Percentiles rank a stretch among this genome's conserved stretches.
phyloP scores from a whole-genome alignment of 495 filamentous ascomycete genomes.

The Cladorrhinum samala region DNA sequence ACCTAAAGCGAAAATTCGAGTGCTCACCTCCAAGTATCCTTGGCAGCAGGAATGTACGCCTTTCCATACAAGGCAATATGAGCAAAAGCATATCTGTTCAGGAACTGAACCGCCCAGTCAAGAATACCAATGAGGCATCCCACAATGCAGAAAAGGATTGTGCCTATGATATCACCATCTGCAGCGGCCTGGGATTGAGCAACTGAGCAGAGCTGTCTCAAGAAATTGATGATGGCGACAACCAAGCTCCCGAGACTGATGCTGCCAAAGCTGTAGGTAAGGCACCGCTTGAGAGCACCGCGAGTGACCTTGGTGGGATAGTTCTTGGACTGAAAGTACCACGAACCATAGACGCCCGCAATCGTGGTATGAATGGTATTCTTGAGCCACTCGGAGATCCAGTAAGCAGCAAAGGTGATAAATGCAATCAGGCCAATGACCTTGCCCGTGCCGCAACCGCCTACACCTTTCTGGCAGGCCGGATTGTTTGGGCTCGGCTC shows the following conservation, averaged over 20 bases:
- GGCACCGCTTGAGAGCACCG: slow-evolving; percentile 65
- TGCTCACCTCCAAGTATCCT: slow-evolving; percentile 69
- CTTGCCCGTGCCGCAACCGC: slow-evolving; percentile 66
- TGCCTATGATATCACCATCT: slow-evolving; percentile 62
- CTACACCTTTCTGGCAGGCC: slow-evolving; percentile 54
- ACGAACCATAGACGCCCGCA: slow-evolving; percentile 82
- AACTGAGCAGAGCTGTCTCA: slow-evolving; percentile 70
- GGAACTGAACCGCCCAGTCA: slow-evolving; percentile 76
- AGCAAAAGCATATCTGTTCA: slow-evolving; percentile 81
- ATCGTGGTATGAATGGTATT: slow-evolving; percentile 86
- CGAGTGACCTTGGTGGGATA: slow-evolving; percentile 72
- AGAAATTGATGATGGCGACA: slow-evolving; percentile 79
- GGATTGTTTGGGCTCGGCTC: slow-evolving; percentile 60
- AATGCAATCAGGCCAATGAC: slow-evolving; percentile 82
- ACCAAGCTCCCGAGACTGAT: slow-evolving; percentile 80
- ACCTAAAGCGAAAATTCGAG: background rate
- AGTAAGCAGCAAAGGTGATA: slow-evolving; percentile 84
- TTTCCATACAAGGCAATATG: slow-evolving; percentile 92
- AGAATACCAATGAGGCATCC: slow-evolving; percentile 70
- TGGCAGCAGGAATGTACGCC: slow-evolving; percentile 74
- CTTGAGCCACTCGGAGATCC: slow-evolving; percentile 88
- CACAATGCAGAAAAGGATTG: slow-evolving; percentile 63
- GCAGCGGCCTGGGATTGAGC: slow-evolving; percentile 57
- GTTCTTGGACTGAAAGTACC: slow-evolving; percentile 76
- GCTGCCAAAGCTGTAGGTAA: slow-evolving; percentile 87